Base-by-base conservation (phyloP, 345 rosid species). In the Odontarrhena argentea region DNA sequence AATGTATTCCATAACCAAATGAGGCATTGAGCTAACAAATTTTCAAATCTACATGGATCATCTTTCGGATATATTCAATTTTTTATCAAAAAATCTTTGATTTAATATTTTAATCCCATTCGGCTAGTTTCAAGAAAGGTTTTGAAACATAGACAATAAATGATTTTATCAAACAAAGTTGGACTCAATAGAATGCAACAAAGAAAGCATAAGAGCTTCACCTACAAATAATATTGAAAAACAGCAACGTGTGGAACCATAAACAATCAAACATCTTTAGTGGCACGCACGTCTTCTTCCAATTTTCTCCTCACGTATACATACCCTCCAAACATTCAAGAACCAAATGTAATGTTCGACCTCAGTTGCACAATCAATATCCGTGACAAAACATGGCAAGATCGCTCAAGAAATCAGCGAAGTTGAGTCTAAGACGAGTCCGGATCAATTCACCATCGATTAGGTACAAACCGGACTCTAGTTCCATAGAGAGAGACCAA, bases 401-500 rank as follows among this genome's bases (percentile, higher is more conserved):
- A 58, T 64, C 75, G 50, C 55, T 64, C 25, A 75, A 64, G 71
- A 75, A 69, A 74, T 78, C 84, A 44, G 82, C 86, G 11, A 81
- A 67, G 70, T 32, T 81, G 71, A 71, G 78, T 34, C 28, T 81
- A 30, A 63, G 86, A 73, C 73, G 70, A 48, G 75, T 75, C 37
- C 41, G 78, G 75, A 63, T 70, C 66, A 80, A 77, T 10, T 77
- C 86, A 2, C 85, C 87, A 1, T 78, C 86, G 0, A 77, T 80
- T 36, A 74, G 80, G 35, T 58, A 73, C 66, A 77, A 76, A 67
- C 67, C 78, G 10, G 63, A 55, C 55, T 79, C 81, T 0, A 66
- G 65, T 30, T 65, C 77, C 36, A 15, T 65, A 1, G 81, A 76
- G 38, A 60, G 76, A 52, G 91, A 83, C 48, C 87, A 84, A 38